Conservation (phyloP, 2,329 filamentous ascomycete species). For the Parasarocladium wereldwijsianum region DNA sequence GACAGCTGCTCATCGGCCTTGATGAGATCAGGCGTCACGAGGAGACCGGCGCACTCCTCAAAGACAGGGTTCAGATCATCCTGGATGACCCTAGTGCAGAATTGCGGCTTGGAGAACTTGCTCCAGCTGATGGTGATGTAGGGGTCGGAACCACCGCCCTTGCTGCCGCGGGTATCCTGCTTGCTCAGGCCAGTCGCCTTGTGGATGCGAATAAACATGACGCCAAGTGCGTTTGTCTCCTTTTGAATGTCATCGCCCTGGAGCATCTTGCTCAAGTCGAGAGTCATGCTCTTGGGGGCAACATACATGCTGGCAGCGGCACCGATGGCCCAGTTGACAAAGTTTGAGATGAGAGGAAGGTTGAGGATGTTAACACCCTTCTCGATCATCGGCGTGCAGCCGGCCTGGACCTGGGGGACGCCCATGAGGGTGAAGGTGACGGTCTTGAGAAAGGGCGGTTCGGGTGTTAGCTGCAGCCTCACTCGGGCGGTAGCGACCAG, state of each 20-base stretch:
- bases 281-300: conserved; percentile 83
- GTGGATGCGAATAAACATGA: conserved; percentile 89
- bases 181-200: conserved; percentile 79
- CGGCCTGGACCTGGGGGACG: conserved; percentile 73
- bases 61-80: conserved; percentile 90
- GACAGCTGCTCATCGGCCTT: conserved; percentile 88
- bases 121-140: conserved; percentile 93
- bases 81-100: conserved; percentile 90
- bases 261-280: conserved; percentile 82
- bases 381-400: conserved; percentile 86
- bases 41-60: conserved; percentile 71
- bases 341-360: conserved; percentile 83
- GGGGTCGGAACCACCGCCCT: conserved; percentile 80
- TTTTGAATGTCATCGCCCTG: conserved; percentile 87
- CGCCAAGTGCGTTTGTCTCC: conserved; percentile 69
- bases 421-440: conserved; percentile 93
- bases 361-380: conserved; percentile 84
- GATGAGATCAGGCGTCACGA: conserved; percentile 81
- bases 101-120: conserved; percentile 96
- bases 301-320: conserved; percentile 84
- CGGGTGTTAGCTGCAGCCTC: conserved; percentile 57
- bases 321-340: conserved; percentile 89
- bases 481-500: conserved; percentile 56
- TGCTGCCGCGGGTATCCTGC: conserved; percentile 69
- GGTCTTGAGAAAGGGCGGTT: conserved; percentile 82